Percentiles rank a stretch among this genome's conserved stretches.
These are phyloP conservation scores for Claviceps lovelessii DNA, from an alignment of 2,329 filamentous ascomycete species.

Conservation along the genomic window DNA sequence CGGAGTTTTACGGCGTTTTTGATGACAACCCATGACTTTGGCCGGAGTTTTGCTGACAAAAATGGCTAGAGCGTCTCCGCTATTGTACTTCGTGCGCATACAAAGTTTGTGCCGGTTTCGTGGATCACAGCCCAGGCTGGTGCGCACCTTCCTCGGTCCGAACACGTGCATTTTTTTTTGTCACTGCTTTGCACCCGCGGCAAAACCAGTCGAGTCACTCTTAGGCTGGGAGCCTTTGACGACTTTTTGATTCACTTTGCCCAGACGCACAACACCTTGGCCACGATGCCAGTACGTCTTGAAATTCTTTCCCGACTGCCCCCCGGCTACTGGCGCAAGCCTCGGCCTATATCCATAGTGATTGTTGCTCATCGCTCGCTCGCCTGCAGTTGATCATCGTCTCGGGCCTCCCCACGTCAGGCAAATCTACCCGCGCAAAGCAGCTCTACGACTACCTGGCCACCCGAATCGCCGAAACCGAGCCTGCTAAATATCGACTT, in stretches of 20 bases:
- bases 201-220: neutral
- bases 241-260: neutral
- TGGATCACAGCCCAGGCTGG: too few relatives aligned
- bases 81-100: too few relatives aligned
- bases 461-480: conserved; percentile 32
- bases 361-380: conserved; percentile 3
- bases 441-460: conserved; percentile 54
- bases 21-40: too few relatives aligned
- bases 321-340: neutral
- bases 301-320: neutral
- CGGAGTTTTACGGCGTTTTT: too few relatives aligned
- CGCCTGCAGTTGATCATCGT: conserved; percentile 47
- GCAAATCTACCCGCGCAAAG: conserved; percentile 50
- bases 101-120: too few relatives aligned
- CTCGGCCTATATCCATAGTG: neutral
- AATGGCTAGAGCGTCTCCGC: too few relatives aligned
- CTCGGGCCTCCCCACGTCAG: conserved; percentile 52
- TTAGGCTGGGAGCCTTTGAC: neutral
- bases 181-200: neutral
- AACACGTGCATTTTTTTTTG: neutral
- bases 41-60: too few relatives aligned
- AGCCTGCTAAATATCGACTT: conserved; percentile 42
- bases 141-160: too few relatives aligned
- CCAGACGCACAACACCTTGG: neutral
- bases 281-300: conserved; percentile 1